Evolutionary conservation across 768 basidiomycete genomes (phyloP).

Genomic region (Phylloporus scabripes): DNA sequence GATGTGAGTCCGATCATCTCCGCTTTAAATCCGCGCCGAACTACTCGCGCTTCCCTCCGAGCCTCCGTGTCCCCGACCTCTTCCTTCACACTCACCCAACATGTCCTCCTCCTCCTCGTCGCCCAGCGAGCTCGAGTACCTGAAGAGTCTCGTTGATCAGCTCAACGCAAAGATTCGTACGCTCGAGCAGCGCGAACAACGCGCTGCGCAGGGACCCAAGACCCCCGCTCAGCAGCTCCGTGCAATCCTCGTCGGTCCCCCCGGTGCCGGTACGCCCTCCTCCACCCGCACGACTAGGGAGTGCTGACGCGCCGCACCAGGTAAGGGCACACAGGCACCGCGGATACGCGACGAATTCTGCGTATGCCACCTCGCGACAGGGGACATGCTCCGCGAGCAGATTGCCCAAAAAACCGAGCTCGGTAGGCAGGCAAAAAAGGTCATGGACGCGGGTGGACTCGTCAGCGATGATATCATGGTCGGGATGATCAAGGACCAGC

Average conservation of each 20-base stretch:
- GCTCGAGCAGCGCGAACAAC: slow-evolving; percentile 69
- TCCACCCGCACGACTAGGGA: background rate
- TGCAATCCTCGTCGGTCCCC: slow-evolving; percentile 92
- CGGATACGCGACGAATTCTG: slow-evolving; percentile 89
- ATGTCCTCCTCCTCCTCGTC: slow-evolving; percentile 37
- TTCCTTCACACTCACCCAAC: background rate
- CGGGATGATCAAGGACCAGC: slow-evolving; percentile 92
- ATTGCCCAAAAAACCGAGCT: slow-evolving; percentile 82
- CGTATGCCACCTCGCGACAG: slow-evolving; percentile 97
- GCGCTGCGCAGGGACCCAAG: slow-evolving; percentile 35
- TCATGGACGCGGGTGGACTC: slow-evolving; percentile 95
- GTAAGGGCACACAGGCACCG: slow-evolving; percentile 98
- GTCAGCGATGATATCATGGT: slow-evolving; percentile 97
- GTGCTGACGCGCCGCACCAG: slow-evolving; percentile 36
- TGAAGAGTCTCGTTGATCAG: slow-evolving; percentile 88
- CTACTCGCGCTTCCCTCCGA: slow-evolving; percentile 6
- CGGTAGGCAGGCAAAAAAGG: slow-evolving; percentile 90
- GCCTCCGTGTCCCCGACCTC: background rate
- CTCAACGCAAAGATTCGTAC: slow-evolving; percentile 83
- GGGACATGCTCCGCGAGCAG: slow-evolving; percentile 97
- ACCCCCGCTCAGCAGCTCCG: slow-evolving; percentile 77
- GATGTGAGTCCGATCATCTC: slow-evolving; percentile 14
- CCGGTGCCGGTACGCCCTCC: slow-evolving; percentile 76
- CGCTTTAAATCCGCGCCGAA: slow-evolving; percentile 20
- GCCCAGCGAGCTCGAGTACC: slow-evolving; percentile 83